Base-by-base conservation (phyloP, 345 rosid species). In the Trapa incisa region DNA sequence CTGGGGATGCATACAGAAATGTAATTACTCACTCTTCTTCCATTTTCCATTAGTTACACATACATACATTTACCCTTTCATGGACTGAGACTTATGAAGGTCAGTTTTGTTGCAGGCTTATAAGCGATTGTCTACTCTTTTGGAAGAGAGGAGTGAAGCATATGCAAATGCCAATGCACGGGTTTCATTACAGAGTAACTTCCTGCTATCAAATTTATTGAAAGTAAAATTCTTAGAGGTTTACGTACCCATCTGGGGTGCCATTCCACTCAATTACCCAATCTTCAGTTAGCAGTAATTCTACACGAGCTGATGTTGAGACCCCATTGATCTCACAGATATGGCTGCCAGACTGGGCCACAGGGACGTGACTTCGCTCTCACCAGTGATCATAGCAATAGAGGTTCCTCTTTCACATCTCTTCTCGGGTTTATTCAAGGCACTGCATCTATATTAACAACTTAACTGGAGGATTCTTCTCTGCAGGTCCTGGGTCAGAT, bases 1-100 rank as follows among this genome's bases (percentile, higher is more conserved):
- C 91, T 14, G 96, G 93, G 5, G 96, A 94, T 74, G 87, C 88
- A 47, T 91, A 91, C 84, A 77, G 81, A 48, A 81, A 80, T 89
- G 99, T 84, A 75, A 57, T 52, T 54, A 7, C 17, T 53, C 32
- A 7, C 17, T 53, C 32, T 61, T 37, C 6, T 37, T 37, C 17
- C 5, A 35, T 17, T 36, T 17, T 45, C 16, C 64, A 29, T 15
- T 37, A 57, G 48, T 41, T 22, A 7, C 7, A 17, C 56, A 33
- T 68, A 22, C 35, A 50, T 35, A 53, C 37, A 17, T 42, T 39
- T 11, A 1, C 9, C 32, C 32, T 58, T 33, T 38, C 12, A 9
- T 58, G 32, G 37, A 38, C 63, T 58, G 38, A 58, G 63, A 58
- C 63, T 33, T 33, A 11, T 13, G 6, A 47, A 56, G 13, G 2